Evolutionary conservation across 108 stramenopile genomes (phyloP), one percentile per base, ranked within the genome.

Genomic region (Nitzschia sp.): DNA sequence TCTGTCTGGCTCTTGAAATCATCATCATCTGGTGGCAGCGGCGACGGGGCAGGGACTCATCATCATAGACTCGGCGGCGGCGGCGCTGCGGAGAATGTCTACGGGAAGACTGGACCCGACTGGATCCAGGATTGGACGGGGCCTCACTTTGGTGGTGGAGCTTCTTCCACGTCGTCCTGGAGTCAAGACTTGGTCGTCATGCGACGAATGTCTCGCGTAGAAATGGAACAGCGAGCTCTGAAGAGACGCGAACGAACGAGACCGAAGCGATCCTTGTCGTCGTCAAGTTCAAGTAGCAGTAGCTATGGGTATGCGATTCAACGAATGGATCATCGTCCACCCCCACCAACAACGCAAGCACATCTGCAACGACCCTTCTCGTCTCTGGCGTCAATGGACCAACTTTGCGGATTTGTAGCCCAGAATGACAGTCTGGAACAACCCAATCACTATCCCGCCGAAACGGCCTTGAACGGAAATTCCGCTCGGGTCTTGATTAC

Each of bases 401-500:
- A 67, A 41, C 38, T 83, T 16, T 83, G 82, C 46, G 82, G 82
- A 4, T 41, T 41, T 21, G 45, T 45, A n/a, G 82, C 82, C 1
- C 69, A 58, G 41, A 31, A 76, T 21, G 69, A 66, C 1, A 66
- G 60, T 17, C 22, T 35, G 21, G 33, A n/a, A 6, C 25, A 61
- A 58, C 75, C 78, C 3, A 45, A 76, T 21, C 52, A 50, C 0
- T 83, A 63, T 68, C 35, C 68, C 17, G 17, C 52, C 11, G 36
- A 44, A 9, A 35, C 68, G 2, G 78, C 63, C 15, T 41, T 83
- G 31, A 73, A 76, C 34, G 38, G 13, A 13, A 53, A 74, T 30
- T 71, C 82, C 0, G 66, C 47, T 0, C 63, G 73, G 21, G 89
- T 93, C 2, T 41, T 93, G 35, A 90, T 93, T 30, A 84, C 89